Conservation (phyloP, 495 filamentous ascomycete genomes). For the Elasticomyces elasticus region DNA sequence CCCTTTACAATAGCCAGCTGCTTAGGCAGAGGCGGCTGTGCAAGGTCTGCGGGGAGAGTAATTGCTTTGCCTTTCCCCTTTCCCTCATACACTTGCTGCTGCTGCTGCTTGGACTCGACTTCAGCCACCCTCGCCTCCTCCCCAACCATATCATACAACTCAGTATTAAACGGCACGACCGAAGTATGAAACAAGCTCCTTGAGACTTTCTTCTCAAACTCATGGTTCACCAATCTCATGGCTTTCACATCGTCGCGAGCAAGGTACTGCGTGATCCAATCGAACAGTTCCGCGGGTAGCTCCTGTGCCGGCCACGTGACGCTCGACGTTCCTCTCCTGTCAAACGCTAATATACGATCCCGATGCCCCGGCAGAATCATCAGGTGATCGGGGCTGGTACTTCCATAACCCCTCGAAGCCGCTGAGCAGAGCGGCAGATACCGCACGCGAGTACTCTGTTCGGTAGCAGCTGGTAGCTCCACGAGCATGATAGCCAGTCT, state of each 20-base stretch:
- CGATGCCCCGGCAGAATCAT: conserved; percentile 2
- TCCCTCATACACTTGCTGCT: conserved; percentile 21
- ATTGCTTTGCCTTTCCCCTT: conserved; percentile 29
- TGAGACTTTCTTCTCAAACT: conserved; percentile 44
- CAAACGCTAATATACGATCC: not conserved
- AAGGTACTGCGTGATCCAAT: conserved; percentile 36
- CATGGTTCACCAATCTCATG: conserved; percentile 44
- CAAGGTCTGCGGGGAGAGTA: not conserved
- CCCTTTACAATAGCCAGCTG: too few species aligned
- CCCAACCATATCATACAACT: conserved; percentile 40
- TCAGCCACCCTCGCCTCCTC: conserved; percentile 10
- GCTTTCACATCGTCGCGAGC: conserved; percentile 39
- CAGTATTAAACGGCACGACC: conserved; percentile 45
- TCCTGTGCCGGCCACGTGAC: conserved; percentile 31
- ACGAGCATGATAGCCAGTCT: not conserved
- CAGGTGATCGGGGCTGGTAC: not conserved
- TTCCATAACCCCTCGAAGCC: not conserved
- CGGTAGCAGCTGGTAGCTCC: not conserved
- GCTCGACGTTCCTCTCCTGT: not conserved
- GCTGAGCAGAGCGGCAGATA: conserved; percentile 2
- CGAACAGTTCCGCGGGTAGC: conserved; percentile 45
- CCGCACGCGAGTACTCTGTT: not conserved
- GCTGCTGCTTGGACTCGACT: not conserved
- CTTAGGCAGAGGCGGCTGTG: not conserved
- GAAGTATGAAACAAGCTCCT: conserved; percentile 38